Evolutionary conservation across 306 rosid species (phyloP), one percentile per base, ranked within the genome.

Genomic region (Corylus heterophylla): DNA sequence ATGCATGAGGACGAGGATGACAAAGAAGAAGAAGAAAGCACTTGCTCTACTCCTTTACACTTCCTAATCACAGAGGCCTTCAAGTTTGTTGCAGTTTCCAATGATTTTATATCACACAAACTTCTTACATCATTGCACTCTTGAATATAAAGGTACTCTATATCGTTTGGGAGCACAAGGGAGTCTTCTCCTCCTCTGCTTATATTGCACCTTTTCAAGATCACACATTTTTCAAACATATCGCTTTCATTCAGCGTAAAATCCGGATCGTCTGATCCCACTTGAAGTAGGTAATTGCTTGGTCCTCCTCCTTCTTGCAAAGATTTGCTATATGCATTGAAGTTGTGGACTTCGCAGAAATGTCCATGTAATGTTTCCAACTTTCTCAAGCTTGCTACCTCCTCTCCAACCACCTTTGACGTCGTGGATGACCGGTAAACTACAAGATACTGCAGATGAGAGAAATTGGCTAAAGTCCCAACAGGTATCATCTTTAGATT

Each of bases 121-220:
- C 80, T 47, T n/a, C 9, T 3, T 0, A 29, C 4, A 11, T 47
- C 66, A 20, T 81, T 42, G 52, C 80, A 75, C 25, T 39, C 49
- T 4, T 22, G 12, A 49, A 76, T 29, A 10, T 22, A 4, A 4
- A 81, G 22, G 49, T 17, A 37, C 16, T 51, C 54, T 11, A 75
- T 39, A 31, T 81, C 77, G 13, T 8, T 18, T 37, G 80, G 80
- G 37, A 81, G 73, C 27, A 79, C 27, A 29, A 79, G 37, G 35
- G 39, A 48, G 16, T 51, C 54, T 49, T 51, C 54, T 49, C 22
- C 71, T 49, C 70, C 66, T 11, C 44, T 59, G n/a, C 64, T 54
- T 12, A 79, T 37, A 10, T 0, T 50, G 63, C 76, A 71, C 17
- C 51, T n/a, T 61, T 58, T 48, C 22, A 77, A 50, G 42, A 51